Base-by-base conservation (phyloP, 495 filamentous ascomycete species). In the Talaromyces adpressus region DNA sequence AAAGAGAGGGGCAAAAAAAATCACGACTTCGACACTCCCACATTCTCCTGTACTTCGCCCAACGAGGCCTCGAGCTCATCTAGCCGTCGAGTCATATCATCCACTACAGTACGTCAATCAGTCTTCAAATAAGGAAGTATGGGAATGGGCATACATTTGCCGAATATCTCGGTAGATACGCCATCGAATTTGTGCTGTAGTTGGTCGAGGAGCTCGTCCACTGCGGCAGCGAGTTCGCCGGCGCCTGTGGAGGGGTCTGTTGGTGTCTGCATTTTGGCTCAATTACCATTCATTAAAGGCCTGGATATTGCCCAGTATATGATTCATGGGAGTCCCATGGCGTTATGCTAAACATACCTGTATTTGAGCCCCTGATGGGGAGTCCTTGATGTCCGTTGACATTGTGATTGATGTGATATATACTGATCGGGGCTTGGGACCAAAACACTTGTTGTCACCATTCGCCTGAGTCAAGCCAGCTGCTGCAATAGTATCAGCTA, bases 21-120 rank as follows among this genome's bases (percentile, higher is more conserved):
- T 62, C 60, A 62, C 23, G 34, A 30, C 60, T 62, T 62, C 3
- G 47, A 12, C 11, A 27, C 18, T 14, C 39, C 45, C 11, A 47
- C 41, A 62, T 49, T 23, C 23, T 52, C 39, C 41, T 62, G 58
- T 34, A 34, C 32, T 18, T 25, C 62, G 20, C 66, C 69, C 36
- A 79, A 64, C 41, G 88, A 87, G 49, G 89, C 81, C 73, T 98
- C 93, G 36, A 98, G 84, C 57, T 88, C 90, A 71, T 98, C 93
- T 4, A 98, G 76, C 18, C 93, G 88, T 64, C 88, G 82, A 12
- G 91, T 88, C 93, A 98, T 97, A 62, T 97, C 94, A 68, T 98
- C 93, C 87, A 98, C 92, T 97, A 65, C 32, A 41, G 51, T 16
- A 36, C 32, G 32, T 41, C 22, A 47, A 68, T 53, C 65, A 65